Percentiles rank a stretch among this genome's conserved stretches.
Evolutionary conservation across 78 protist genomes (phyloP).

Genomic region (Thecamonas trahens): DNA sequence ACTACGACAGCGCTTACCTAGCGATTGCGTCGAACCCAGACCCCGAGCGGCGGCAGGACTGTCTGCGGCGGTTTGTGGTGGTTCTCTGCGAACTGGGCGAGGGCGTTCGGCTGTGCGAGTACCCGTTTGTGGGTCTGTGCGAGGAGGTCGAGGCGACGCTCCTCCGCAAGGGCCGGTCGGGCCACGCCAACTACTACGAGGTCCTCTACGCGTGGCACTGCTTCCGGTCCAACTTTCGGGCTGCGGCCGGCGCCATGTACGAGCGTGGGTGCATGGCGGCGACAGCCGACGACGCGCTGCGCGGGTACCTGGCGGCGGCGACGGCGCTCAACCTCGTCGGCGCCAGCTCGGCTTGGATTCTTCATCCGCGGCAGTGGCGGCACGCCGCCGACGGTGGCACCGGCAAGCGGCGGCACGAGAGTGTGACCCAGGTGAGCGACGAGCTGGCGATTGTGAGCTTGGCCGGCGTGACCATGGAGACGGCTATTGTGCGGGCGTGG

Average conservation of each 20-base stretch:
- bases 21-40: conserved; percentile 3
- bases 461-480: not conserved
- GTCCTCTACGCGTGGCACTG: not conserved
- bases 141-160: not conserved
- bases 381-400: no score
- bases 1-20: not conserved
- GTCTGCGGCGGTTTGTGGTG: not conserved
- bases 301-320: not conserved
- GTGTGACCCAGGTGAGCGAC: not conserved
- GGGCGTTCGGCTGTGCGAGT: not conserved
- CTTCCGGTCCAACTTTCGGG: not conserved
- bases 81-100: not conserved
- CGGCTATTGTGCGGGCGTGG: not conserved
- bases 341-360: no score
- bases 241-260: not conserved
- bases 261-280: not conserved
- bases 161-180: not conserved
- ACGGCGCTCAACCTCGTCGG: no score
- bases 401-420: no score
- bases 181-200: not conserved
- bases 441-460: not conserved
- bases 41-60: not conserved
- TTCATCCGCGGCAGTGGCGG: no score
- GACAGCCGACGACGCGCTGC: not conserved
- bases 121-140: not conserved